Evolutionary conservation across 2,329 filamentous ascomycete genomes (phyloP), one percentile per base, ranked within the genome.

Genomic region (Phialocephala subalpina): DNA sequence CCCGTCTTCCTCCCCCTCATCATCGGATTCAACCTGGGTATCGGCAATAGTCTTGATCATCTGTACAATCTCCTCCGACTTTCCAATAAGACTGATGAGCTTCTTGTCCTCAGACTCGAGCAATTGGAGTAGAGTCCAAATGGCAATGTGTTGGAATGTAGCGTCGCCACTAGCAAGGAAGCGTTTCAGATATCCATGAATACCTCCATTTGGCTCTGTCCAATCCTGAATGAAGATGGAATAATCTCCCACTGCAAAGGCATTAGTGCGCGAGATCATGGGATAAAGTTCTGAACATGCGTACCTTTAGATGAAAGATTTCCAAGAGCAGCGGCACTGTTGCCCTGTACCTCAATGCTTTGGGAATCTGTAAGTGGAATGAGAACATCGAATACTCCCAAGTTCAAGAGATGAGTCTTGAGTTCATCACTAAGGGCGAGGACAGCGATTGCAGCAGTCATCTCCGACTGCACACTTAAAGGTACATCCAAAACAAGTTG

Each of bases 381-480:
- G 64, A 99, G 82, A 14, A 98, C 94, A 75, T 97, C 96, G 76
- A 98, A 98, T 0, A 99, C 95, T 25, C 95, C 96, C 1, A 98
- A 86, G 67, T 93, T 94, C 62, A 99, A 82, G 14, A 99, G 86
- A 76, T 97, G 92, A 4, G 92, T 89, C 81, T 99, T 99, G 65
- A 99, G 86, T 70, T 99, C 96, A 74, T 99, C 96, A 73, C 95
- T 97, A 60, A 99, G 82, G 20, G 96, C 96, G 69, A 99, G 85
- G 16, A 99, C 96, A 42, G 96, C 96, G 79, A 99, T 97, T 1
- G 96, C 96, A n/a, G 96, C 96, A 4, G 96, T 99, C 96, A 99
- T 99, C 79, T 99, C 96, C 1, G 94, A 97, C 78, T 99, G 96
- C 2, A 99, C 96, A 45, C 92, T 95, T 58, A 98, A 86, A 0